phyloP scores from a whole-genome alignment of 202 grass and related monocot genomes.

The Setaria italica region DNA sequence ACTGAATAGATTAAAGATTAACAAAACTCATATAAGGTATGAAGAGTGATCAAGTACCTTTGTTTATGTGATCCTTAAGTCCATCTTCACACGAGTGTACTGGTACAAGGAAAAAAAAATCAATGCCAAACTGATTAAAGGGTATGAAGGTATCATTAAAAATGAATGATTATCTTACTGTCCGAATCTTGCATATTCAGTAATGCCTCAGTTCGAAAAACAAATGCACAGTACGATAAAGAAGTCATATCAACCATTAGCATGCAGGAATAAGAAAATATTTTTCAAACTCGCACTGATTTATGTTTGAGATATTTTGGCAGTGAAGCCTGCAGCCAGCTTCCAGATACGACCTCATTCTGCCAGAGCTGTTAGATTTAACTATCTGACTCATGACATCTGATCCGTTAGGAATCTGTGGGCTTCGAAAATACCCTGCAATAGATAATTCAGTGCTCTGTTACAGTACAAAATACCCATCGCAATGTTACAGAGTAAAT shows the following conservation, averaged over 20 bases:
- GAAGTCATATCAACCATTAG: not conserved
- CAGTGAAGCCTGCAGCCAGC: conserved; percentile 48
- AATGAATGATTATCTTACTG: not conserved
- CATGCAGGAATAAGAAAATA: not conserved
- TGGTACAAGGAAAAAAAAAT: conserved; percentile 27
- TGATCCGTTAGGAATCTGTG: conserved; percentile 41
- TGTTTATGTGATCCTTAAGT: conserved; percentile 56
- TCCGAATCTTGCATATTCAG: not conserved
- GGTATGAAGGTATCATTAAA: not conserved
- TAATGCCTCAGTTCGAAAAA: not conserved
- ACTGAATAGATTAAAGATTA: conserved; percentile 15
- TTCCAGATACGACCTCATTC: conserved; percentile 42
- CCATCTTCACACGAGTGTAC: conserved; percentile 56
- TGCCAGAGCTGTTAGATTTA: conserved; percentile 59
- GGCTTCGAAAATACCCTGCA: conserved; percentile 55
- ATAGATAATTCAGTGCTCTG: not conserved
- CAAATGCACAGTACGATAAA: not conserved
- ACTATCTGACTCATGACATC: conserved; percentile 51
- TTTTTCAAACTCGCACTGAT: conserved; percentile 52
- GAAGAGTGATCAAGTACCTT: conserved; percentile 50
- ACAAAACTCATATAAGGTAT: conserved; percentile 1
- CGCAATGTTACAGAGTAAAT: not conserved
- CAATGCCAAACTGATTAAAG: conserved; percentile 34
- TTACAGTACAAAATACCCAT: not conserved
- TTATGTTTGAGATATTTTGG: conserved; percentile 64